These are phyloP conservation scores for Naumovozyma baii DNA, from an alignment of 805 yeast genomes.

Conservation along the genomic window DNA sequence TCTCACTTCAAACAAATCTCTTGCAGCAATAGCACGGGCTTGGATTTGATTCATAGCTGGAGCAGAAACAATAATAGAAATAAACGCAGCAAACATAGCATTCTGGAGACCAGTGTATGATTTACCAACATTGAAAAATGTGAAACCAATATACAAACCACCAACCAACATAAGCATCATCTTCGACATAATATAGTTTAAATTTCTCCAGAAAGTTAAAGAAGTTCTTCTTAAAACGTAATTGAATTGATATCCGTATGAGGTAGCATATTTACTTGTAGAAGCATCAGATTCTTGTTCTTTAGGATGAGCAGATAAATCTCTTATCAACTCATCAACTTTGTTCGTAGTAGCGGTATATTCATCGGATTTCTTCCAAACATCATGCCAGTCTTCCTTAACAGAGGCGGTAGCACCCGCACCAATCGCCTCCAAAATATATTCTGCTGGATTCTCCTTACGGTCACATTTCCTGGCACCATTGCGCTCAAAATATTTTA, in stretches of 20 bases:
- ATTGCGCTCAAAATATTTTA: slow-evolving; percentile 51
- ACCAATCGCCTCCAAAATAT: slow-evolving; percentile 58
- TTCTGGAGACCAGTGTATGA: slow-evolving; percentile 35
- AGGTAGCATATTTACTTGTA: slow-evolving; percentile 16
- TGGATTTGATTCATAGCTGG: slow-evolving; percentile 35
- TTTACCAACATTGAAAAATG: slow-evolving; percentile 44
- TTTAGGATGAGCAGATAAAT: slow-evolving; percentile 19
- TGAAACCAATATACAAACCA: slow-evolving; percentile 44
- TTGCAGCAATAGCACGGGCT: slow-evolving; percentile 30
- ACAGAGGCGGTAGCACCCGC: slow-evolving; percentile 62
- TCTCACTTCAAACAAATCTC: slow-evolving; percentile 35
- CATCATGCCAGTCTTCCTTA: slow-evolving; percentile 44
- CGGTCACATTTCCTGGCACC: slow-evolving; percentile 54
- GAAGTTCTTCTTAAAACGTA: slow-evolving; percentile 27
- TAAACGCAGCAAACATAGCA: slow-evolving; percentile 32
- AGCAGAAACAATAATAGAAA: slow-evolving; percentile 32
- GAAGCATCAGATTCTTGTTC: slow-evolving; percentile 7
- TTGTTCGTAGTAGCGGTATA: slow-evolving; percentile 32
- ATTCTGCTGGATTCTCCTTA: slow-evolving; percentile 60
- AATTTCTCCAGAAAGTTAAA: slow-evolving; percentile 32
- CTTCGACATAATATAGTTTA: slow-evolving; percentile 35
- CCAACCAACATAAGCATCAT: slow-evolving; percentile 35
- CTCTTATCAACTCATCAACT: slow-evolving; percentile 41
- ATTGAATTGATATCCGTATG: slow-evolving; percentile 25
- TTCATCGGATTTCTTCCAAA: slow-evolving; percentile 42